Conservation (phyloP, 1,284 basidiomycete genomes). For the Trichosporon sp. region DNA sequence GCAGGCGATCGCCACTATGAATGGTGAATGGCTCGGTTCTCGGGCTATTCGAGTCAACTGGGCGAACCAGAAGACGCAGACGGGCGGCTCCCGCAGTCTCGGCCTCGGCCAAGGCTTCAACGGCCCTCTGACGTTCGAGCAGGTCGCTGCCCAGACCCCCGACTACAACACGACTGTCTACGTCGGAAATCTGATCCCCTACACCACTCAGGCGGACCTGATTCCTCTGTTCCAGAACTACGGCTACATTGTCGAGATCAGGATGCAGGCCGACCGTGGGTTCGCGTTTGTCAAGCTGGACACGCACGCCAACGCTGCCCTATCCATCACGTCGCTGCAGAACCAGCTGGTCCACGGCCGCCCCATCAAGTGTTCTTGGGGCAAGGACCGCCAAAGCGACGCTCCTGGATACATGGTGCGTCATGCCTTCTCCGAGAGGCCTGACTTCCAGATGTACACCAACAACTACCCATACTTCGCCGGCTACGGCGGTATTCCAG, state of each 20-base stretch:
- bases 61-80: constrained; percentile 94
- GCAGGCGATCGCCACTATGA: constrained; percentile 97
- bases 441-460: constrained; percentile 27
- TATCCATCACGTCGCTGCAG: constrained; percentile 92
- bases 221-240: constrained; percentile 89
- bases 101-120: constrained; percentile 56
- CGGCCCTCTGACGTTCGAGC: constrained; percentile 77
- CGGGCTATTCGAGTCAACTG: constrained; percentile 98
- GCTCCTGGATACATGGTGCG: constrained; percentile 19
- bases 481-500: constrained; percentile 37
- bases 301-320: constrained; percentile 93
- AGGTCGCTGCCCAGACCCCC: constrained; percentile 81
- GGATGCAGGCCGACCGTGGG: constrained; percentile 96
- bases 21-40: constrained; percentile 97
- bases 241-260: constrained; percentile 94
- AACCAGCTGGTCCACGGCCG: constrained; percentile 92
- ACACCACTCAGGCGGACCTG: constrained; percentile 89
- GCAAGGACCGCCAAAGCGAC: constrained; percentile 68
- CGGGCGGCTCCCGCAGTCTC: constrained; percentile 52
- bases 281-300: constrained; percentile 98
- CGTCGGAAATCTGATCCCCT: constrained; percentile 95
- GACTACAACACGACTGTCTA: constrained; percentile 93
- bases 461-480: constrained; percentile 46
- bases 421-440: background rate
- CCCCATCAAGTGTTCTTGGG: constrained; percentile 97